Base-by-base conservation (phyloP, 2,329 filamentous ascomycete species). In the Cordyceps cicadae region DNA sequence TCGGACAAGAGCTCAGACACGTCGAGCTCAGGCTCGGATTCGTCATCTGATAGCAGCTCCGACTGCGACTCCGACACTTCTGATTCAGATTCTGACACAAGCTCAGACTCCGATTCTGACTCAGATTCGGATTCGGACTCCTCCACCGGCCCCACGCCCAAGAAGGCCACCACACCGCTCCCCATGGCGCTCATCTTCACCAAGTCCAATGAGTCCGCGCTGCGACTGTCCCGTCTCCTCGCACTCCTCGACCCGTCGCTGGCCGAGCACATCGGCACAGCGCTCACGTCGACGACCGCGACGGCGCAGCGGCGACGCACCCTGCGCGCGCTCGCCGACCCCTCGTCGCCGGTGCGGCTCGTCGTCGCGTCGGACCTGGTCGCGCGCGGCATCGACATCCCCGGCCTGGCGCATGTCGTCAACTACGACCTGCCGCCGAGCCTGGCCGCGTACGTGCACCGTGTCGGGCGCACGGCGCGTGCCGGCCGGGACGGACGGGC, bases 281-380 rank as follows among this genome's bases (percentile, higher is more conserved):
- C 34, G 11, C 82, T 94, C 63, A 90, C 90, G 15, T 92, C 90
- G 21, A 89, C 89, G 0, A 88, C 87, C 29, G 84, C 88, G n/a
- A 89, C 87, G 1, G 83, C 87, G 15, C 80, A 83, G 15, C 87
- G 89, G 17, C 83, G 84, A 62, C 86, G 85, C 67, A 85, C 87
- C 0, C 78, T 92, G 26, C 79, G 80, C 29, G 81, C 82, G n/a
- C 92, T 93, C 71, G 75, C 81, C 3, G 83, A 83, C 62, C 79
- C 81, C 3, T 90, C 90, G 68, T 78, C 81, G 2, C 84, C 83
- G 62, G 74, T 89, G 29, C 86, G 86, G 7, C 85, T 96, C 52
- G 84, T 97, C 49, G 87, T 97, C 51, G 92, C 92, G 0, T 96
- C 94, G 0, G 93, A 97, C 71, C 87, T 95, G n/a, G 90, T 94